Evolutionary conservation across 352 stramenopile genomes (phyloP).

Genomic region (Phytophthora nicotianae): DNA sequence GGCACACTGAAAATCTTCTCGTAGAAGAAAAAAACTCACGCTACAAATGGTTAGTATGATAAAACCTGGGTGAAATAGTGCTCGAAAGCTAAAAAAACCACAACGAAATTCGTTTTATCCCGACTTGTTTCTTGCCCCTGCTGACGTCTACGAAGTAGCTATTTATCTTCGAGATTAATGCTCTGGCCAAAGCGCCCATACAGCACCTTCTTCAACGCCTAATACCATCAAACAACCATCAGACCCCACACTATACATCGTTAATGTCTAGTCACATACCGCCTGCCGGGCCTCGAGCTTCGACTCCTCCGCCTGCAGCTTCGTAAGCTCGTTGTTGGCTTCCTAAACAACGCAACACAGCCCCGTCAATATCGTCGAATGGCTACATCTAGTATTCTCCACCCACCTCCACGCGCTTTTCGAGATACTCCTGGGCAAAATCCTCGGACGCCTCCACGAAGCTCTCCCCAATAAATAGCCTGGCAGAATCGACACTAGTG

Average conservation of each 20-base stretch:
- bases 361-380: neutral
- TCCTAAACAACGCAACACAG: slow-evolving; percentile 32
- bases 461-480: slow-evolving; percentile 94
- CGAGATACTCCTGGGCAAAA: slow-evolving; percentile 93
- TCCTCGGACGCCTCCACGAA: slow-evolving; percentile 96
- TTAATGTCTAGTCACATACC: slow-evolving; percentile 39
- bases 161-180: slow-evolving; percentile 97
- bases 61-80: slow-evolving; percentile 9
- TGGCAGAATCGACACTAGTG: slow-evolving; percentile 17
- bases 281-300: slow-evolving; percentile 90
- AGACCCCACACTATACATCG: neutral
- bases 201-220: slow-evolving; percentile 93
- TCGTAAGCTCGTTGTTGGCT: slow-evolving; percentile 79
- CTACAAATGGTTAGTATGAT: slow-evolving; percentile 53
- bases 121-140: neutral
- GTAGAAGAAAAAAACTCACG: slow-evolving; percentile 64
- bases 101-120: neutral
- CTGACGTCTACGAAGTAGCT: slow-evolving; percentile 17
- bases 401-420: slow-evolving; percentile 87
- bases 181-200: slow-evolving; percentile 96
- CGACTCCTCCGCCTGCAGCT: slow-evolving; percentile 86
- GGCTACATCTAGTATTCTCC: neutral
- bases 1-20: slow-evolving; percentile 67
- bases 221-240: slow-evolving; percentile 14
- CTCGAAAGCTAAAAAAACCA: neutral